Evolutionary conservation across 2,329 filamentous ascomycete genomes (phyloP).

Genomic region (Zymoseptoria crescenta): DNA sequence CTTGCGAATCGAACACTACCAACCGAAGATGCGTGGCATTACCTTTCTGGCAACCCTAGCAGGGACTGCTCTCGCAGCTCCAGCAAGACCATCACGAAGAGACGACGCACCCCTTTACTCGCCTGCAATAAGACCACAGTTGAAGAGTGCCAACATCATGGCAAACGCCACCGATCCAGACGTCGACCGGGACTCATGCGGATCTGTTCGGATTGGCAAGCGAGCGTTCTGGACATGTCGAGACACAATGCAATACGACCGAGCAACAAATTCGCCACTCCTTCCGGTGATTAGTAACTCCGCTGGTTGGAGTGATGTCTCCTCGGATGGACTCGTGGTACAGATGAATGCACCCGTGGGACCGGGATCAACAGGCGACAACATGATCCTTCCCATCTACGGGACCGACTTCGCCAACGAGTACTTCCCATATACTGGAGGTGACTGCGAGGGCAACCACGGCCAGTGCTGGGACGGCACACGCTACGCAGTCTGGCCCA

Average conservation of each 20-base stretch:
- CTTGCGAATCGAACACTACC: background rate
- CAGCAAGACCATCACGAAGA: background rate
- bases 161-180: conserved; percentile 18
- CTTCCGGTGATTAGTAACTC: conserved; percentile 16
- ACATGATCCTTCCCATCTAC: conserved; percentile 18
- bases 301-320: conserved; percentile 18
- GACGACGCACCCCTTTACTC: background rate
- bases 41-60: background rate
- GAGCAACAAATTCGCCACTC: conserved; percentile 1
- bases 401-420: conserved; percentile 5
- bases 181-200: conserved; percentile 21
- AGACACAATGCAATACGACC: conserved; percentile 15
- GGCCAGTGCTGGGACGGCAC: conserved; percentile 13
- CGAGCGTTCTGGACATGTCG: conserved; percentile 22
- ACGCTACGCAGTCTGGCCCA: conserved; percentile 19
- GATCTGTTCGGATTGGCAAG: conserved; percentile 11
- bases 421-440: background rate
- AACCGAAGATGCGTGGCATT: background rate
- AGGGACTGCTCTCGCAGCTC: background rate
- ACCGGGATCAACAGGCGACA: conserved; percentile 12
- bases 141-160: conserved; percentile 11
- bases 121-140: conserved; percentile 6
- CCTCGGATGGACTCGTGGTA: background rate
- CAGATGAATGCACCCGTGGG: conserved; percentile 7
- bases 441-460: background rate